phyloP scores from a whole-genome alignment of 1,284 basidiomycete genomes.

The Agroathelia rolfsii region DNA sequence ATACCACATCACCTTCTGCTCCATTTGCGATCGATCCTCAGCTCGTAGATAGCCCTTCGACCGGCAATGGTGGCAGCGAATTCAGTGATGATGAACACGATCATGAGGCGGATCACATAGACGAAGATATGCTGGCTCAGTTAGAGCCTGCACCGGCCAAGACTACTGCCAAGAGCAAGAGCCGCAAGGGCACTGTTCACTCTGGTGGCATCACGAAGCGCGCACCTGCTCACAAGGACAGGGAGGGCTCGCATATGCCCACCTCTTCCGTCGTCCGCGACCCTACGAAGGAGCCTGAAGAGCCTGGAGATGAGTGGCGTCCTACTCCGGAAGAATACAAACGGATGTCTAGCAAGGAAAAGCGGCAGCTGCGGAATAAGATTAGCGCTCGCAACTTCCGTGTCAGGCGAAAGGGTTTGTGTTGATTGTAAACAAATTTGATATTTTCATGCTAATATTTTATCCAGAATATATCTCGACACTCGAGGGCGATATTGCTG shows the following conservation, averaged over 20 bases:
- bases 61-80: slow-evolving; percentile 26
- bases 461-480: slow-evolving; percentile 81
- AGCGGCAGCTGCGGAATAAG: slow-evolving; percentile 93
- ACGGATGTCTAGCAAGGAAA: slow-evolving; percentile 93
- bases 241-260: slow-evolving; percentile 23
- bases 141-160: slow-evolving; percentile 32
- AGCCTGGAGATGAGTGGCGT: slow-evolving; percentile 65
- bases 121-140: slow-evolving; percentile 18
- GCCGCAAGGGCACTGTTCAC: slow-evolving; percentile 59
- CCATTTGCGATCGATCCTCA: slow-evolving; percentile 41
- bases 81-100: slow-evolving; percentile 15
- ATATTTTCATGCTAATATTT: slow-evolving; percentile 8
- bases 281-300: slow-evolving; percentile 23
- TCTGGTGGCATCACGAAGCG: slow-evolving; percentile 61
- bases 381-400: slow-evolving; percentile 93
- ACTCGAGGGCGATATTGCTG: slow-evolving; percentile 88
- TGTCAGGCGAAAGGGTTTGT: slow-evolving; percentile 79
- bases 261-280: slow-evolving; percentile 13
- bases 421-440: slow-evolving; percentile 1
- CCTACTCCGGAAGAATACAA: slow-evolving; percentile 90
- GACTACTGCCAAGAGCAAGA: slow-evolving; percentile 51
- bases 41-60: slow-evolving; percentile 36
- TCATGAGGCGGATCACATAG: slow-evolving; percentile 16
- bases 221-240: slow-evolving; percentile 18
- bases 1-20: slow-evolving; percentile 14